Evolutionary conservation across 78 protist species (phyloP), one percentile per base, ranked within the genome.

Genomic region (Ministeria vibrans): DNA sequence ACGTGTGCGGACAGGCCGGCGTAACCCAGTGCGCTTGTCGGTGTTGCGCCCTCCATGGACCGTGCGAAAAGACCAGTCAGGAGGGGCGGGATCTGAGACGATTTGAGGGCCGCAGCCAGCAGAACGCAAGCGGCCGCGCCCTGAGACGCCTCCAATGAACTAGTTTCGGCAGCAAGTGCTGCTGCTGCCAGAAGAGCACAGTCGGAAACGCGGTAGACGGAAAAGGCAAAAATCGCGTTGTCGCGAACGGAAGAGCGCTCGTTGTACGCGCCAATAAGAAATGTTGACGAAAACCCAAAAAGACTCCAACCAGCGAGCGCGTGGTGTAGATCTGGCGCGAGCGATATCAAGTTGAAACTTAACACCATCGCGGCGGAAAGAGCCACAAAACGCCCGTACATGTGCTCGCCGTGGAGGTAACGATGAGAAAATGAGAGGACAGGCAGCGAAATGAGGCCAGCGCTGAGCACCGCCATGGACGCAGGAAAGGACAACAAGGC

Each of bases 201-300:
- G 73, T 11, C 73, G 42, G 39, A 11, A 22, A 39, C 44, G 42
- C 73, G 36, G 75, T 69, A 69, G 46, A 49, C 75, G 13, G 75
- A 43, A 49, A 69, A 69, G 46, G 75, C 75, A 42, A 69, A 69
- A 49, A 49, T 69, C 34, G 75, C 75, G 43, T 69, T 69, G 49
- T 69, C 20, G 75, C 75, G 75, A 28, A 69, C 75, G 18, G 75
- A 27, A 43, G 49, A 1, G 75, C 75, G 75, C 22, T 69, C 75
- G 75, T 69, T 69, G 75, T 69, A 69, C 1, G 75, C 75, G 55
- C 75, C 75, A 4, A 69, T 69, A 34, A 69, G 49, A 49, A 69
- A 69, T 18, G 75, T 69, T 18, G 49, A 39, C 15, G 75, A 32
- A 13, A 69, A 69, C 42, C 75, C 75, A 34, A 69, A 69, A 1